phyloP scores from a whole-genome alignment of 768 basidiomycete genomes.

The Amanita jacksonii region DNA sequence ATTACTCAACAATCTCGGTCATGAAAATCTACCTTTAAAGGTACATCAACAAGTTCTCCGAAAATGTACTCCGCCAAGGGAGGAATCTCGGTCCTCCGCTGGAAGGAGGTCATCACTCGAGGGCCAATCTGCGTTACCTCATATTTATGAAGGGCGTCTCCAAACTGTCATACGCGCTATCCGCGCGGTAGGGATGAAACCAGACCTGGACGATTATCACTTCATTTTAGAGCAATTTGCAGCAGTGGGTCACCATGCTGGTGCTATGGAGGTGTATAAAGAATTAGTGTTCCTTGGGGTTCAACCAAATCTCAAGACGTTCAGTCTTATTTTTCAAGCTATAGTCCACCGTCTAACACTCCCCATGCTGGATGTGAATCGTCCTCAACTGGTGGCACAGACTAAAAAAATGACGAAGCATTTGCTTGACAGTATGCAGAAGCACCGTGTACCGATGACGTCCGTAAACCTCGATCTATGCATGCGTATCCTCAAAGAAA shows the following conservation, averaged over 20 bases:
- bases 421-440: constrained; percentile 51
- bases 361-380: constrained; percentile 34
- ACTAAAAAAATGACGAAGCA: constrained; percentile 38
- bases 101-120: constrained; percentile 31
- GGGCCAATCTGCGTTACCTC: constrained; percentile 27
- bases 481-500: constrained; percentile 60
- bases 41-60: constrained; percentile 64
- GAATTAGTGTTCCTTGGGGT: constrained; percentile 42
- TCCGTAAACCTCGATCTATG: constrained; percentile 57
- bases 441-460: constrained; percentile 36
- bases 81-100: constrained; percentile 34
- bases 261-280: constrained; percentile 48
- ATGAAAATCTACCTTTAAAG: constrained; percentile 46
- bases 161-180: constrained; percentile 64
- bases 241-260: constrained; percentile 59
- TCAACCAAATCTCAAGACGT: constrained; percentile 44
- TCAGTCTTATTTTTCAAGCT: constrained; percentile 56
- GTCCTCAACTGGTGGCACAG: constrained; percentile 27
- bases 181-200: constrained; percentile 36
- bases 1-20: constrained; percentile 38
- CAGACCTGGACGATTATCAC: constrained; percentile 61
- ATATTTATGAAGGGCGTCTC: constrained; percentile 58
- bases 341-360: constrained; percentile 59
- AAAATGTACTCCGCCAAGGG: constrained; percentile 44
- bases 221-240: constrained; percentile 70